Evolutionary conservation across 257 asterid species (phyloP).

Genomic region (Solanum pennellii): DNA sequence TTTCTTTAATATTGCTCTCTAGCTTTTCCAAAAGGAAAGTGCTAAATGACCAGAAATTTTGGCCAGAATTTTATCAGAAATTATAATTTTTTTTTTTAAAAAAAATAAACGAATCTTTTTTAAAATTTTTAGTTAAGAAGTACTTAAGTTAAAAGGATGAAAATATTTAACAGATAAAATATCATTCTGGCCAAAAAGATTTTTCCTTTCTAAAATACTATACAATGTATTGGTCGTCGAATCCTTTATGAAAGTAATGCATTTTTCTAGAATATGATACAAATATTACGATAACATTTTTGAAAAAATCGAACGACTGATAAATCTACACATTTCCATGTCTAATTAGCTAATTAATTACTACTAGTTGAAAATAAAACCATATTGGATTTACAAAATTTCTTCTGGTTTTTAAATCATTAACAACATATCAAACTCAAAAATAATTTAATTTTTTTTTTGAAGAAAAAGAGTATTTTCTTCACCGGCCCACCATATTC

Average conservation of each 20-base stretch:
- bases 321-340: background rate
- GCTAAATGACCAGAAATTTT: no score
- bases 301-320: background rate
- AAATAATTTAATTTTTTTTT: background rate
- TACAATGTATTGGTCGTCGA: background rate
- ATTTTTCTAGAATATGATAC: background rate
- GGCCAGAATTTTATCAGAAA: no score
- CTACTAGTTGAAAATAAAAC: background rate
- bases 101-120: no score
- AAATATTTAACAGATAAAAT: no score
- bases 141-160: no score
- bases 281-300: background rate
- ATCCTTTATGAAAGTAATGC: no score
- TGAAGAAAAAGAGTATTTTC: background rate
- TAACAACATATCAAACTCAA: background rate
- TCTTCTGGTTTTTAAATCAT: background rate
- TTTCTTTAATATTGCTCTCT: background rate
- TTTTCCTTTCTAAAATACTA: background rate
- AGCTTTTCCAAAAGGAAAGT: background rate
- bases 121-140: no score
- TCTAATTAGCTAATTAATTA: background rate
- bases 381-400: background rate
- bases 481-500: conserved; percentile 6
- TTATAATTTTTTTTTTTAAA: no score
- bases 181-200: no score